Evolutionary conservation across 2,329 filamentous ascomycete species (phyloP).

Genomic region (Neonectria sp.): DNA sequence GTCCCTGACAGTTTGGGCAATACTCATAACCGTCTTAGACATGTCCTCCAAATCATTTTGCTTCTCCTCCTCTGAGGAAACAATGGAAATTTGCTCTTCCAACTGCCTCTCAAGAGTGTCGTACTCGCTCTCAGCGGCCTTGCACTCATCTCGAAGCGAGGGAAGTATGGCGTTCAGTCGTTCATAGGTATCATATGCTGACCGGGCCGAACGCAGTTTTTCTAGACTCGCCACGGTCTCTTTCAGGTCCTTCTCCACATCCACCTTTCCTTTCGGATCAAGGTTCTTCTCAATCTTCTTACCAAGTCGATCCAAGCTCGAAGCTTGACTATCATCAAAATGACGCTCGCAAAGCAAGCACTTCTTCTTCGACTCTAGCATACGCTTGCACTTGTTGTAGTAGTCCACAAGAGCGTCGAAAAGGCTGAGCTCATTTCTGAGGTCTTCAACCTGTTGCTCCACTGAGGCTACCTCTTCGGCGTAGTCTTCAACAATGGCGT

Average conservation of each 20-base stretch:
- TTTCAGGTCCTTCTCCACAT: slow-evolving; percentile 74
- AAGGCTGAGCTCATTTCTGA: slow-evolving; percentile 78
- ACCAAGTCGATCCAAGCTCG: slow-evolving; percentile 73
- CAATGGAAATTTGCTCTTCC: slow-evolving; percentile 77
- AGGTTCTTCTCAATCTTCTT: slow-evolving; percentile 77
- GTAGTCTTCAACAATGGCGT: slow-evolving; percentile 69
- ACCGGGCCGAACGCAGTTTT: slow-evolving; percentile 73
- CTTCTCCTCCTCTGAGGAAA: slow-evolving; percentile 75
- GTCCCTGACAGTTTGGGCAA: slow-evolving; percentile 80
- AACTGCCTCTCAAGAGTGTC: slow-evolving; percentile 72
- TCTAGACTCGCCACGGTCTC: slow-evolving; percentile 66
- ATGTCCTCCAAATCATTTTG: slow-evolving; percentile 83
- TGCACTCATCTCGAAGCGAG: slow-evolving; percentile 74
- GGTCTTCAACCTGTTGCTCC: slow-evolving; percentile 70
- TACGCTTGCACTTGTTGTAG: slow-evolving; percentile 77
- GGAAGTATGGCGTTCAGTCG: slow-evolving; percentile 82
- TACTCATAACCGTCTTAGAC: slow-evolving; percentile 81
- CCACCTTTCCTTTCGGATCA: slow-evolving; percentile 73
- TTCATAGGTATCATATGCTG: slow-evolving; percentile 81
- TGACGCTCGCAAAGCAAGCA: slow-evolving; percentile 83
- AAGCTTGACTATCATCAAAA: slow-evolving; percentile 73
- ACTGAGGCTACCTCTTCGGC: slow-evolving; percentile 65
- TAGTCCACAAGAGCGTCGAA: slow-evolving; percentile 80
- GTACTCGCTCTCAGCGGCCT: slow-evolving; percentile 73
- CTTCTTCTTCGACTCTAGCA: slow-evolving; percentile 76